phyloP scores from a whole-genome alignment of 164 flowering plant species.

The Nymphaea colorata region DNA sequence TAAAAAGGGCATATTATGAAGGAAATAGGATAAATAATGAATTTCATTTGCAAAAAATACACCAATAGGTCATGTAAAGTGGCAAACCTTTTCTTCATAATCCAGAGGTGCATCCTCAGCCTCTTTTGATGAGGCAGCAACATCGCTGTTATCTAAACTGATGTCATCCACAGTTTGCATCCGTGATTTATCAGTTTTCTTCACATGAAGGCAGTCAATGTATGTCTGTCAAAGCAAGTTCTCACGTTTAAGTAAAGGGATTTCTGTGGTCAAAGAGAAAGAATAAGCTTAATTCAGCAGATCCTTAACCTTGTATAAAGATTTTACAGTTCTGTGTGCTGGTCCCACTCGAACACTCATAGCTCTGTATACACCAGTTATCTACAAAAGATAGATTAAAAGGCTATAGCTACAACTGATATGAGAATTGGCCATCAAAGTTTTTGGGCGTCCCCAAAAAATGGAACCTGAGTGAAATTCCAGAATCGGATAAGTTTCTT shows the following conservation, averaged over 20 bases:
- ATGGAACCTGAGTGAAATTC: background rate
- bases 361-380: constrained; percentile 98
- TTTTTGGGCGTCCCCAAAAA: background rate
- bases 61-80: background rate
- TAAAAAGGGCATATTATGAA: background rate
- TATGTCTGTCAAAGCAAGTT: constrained; percentile 52
- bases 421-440: background rate
- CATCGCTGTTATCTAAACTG: constrained; percentile 35
- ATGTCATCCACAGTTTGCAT: constrained; percentile 66
- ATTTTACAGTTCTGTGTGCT: constrained; percentile 87
- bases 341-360: constrained; percentile 93
- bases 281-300: background rate
- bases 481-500: constrained; percentile 2
- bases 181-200: constrained; percentile 80
- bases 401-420: background rate
- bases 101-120: constrained; percentile 32
- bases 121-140: constrained; percentile 9
- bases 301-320: constrained; percentile 63
- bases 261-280: too few species aligned
- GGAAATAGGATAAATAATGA: background rate
- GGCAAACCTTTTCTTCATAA: constrained; percentile 33
- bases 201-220: constrained; percentile 89
- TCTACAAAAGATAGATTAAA: constrained; percentile 23
- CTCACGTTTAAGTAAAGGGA: background rate
- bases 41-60: background rate